Evolutionary conservation across 352 stramenopile species (phyloP).

Genomic region (Globisporangium cederbergense): DNA sequence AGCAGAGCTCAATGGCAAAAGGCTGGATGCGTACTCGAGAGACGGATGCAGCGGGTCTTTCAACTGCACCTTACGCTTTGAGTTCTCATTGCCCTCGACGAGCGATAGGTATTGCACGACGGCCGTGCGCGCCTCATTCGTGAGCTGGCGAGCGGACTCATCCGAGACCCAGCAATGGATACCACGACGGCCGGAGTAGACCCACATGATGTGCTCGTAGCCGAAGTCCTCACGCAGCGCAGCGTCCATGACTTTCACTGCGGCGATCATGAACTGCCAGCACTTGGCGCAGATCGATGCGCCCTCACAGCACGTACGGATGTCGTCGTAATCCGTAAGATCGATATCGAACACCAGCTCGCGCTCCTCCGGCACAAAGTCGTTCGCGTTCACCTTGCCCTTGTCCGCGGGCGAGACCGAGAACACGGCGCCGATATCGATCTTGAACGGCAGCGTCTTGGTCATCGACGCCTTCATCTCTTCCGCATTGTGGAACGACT

Average conservation of each 20-base stretch:
- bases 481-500: slow-evolving; percentile 87
- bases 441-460: slow-evolving; percentile 97
- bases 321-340: slow-evolving; percentile 99
- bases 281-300: slow-evolving; percentile 92
- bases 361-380: slow-evolving; percentile 92
- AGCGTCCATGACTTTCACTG: slow-evolving; percentile 93
- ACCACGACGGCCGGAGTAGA: slow-evolving; percentile 98
- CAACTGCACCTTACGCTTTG: slow-evolving; percentile 89
- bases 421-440: slow-evolving; percentile 99
- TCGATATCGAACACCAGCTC: slow-evolving; percentile 99
- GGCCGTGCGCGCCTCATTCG: slow-evolving; percentile 95
- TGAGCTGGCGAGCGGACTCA: slow-evolving; percentile 88
- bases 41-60: slow-evolving; percentile 93
- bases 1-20: neutral
- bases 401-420: slow-evolving; percentile 82
- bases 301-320: slow-evolving; percentile 94
- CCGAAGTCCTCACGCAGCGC: slow-evolving; percentile 96
- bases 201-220: slow-evolving; percentile 97
- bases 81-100: slow-evolving; percentile 88
- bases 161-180: slow-evolving; percentile 99
- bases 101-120: slow-evolving; percentile 97
- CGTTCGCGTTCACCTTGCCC: slow-evolving; percentile 74
- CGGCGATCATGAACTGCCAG: slow-evolving; percentile 98
- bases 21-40: slow-evolving; percentile 52
- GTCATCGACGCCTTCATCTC: slow-evolving; percentile 85